Evolutionary conservation across 2,329 filamentous ascomycete genomes (phyloP), one percentile per base, ranked within the genome.

Genomic region (Lanzia echinophila): DNA sequence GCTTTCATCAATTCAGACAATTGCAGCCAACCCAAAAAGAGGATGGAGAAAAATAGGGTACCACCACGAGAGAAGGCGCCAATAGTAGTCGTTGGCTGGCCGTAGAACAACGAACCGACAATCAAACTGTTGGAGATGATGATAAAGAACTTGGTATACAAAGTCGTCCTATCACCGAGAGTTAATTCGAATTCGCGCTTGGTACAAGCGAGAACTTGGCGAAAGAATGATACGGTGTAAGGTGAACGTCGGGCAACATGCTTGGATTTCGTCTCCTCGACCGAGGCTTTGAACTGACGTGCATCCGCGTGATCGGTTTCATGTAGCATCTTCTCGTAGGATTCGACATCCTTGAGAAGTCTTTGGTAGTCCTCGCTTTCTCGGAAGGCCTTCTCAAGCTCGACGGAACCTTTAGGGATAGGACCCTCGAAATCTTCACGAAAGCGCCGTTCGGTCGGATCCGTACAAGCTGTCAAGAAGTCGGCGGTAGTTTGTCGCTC

Each of bases 71-170:
- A 72, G 67, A 87, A 87, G 12, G 82, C 79, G 34, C 83, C 83
- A 39, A 72, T 74, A 1, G 82, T 84, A 61, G 79, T 74, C 5
- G 77, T 63, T 0, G 79, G 71, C 64, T 84, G 75, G 12, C 81
- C 87, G 63, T 90, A 88, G 71, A 94, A 94, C 17, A 94, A 75
- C 2, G 85, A 88, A 1, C 87, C 86, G 51, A 91, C 84, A 57
- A 95, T 88, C 10, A 95, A 75, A 53, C 71, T 79, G 67, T 88
- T 88, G 54, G 84, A 79, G 54, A 92, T 70, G 62, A 90, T 87
- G 66, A 90, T 89, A 69, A 90, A 87, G 56, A 87, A 77, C 61
- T 92, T 94, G 39, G 87, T 92, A 68, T 83, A 85, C 1, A 94
- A 75, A 0, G 87, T 86, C 1, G 83, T 83, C 56, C 78, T 84